Evolutionary conservation across 306 rosid species (phyloP), one percentile per base, ranked within the genome.

Genomic region (Senna tora): DNA sequence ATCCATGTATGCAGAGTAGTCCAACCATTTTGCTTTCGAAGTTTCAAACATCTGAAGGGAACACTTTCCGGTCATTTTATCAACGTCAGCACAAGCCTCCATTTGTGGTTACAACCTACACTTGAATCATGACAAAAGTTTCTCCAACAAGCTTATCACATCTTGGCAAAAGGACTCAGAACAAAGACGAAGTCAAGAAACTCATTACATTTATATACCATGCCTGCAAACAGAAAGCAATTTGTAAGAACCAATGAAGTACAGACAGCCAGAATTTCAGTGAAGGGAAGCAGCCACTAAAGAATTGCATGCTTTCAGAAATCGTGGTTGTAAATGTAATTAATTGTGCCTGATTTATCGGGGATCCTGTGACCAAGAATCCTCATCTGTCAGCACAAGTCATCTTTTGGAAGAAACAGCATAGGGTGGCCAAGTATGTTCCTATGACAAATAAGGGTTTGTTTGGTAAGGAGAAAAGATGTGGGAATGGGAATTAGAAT

Each of bases 161-260:
- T 55, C 77, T 58, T 42, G n/a, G 57, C 75, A 54, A 72, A 50
- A 59, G 19, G 39, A 67, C 67, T 36, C 33, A 46, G 21, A 67
- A 46, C 78, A 69, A 56, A 56, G 63, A 21, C 52, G 77, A 66
- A 56, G 65, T 76, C 77, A 69, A 51, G 71, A 78, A 71, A 63
- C 79, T 57, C 77, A 9, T 74, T 62, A 30, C 68, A 83, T 69
- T 58, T 76, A 67, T 74, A 73, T 84, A 72, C 41, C 85, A 69
- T 76, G 25, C 82, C 86, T 90, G 81, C 76, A 74, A 36, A 72
- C 74, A 16, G 8, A 33, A 25, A 53, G 80, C 34, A 71, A 47
- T 41, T 43, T 57, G 42, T 51, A 43, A 79, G 84, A 72, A 67
- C 17, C 76, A 46, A 16, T 69, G 63, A 43, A 42, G 32, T 47